Percentiles rank a stretch among this genome's conserved stretches.
phyloP scores from a whole-genome alignment of 2,329 filamentous ascomycete genomes.

The Bimuria novae-zelandiae region DNA sequence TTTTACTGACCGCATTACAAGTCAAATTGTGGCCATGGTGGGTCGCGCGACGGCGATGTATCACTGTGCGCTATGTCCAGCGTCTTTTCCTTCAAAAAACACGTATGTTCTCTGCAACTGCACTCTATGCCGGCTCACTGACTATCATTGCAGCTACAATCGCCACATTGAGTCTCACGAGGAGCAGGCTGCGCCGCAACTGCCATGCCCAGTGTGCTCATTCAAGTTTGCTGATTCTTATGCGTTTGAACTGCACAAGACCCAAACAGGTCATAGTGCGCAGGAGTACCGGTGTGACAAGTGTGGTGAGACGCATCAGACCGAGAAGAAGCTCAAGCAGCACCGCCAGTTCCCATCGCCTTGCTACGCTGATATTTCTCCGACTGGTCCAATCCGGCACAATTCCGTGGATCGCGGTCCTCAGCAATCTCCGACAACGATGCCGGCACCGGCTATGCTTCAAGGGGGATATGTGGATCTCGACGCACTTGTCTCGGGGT shows the following conservation, averaged over 20 bases:
- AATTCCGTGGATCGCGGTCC: background rate
- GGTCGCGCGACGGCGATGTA: background rate
- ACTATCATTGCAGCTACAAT: background rate
- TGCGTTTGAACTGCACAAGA: slow-evolving; percentile 27
- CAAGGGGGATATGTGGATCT: slow-evolving; percentile 13
- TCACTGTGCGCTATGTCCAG: background rate
- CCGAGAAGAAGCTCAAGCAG: background rate
- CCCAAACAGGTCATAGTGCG: slow-evolving; percentile 15
- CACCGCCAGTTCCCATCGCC: slow-evolving; percentile 15
- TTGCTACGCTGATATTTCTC: slow-evolving; percentile 12
- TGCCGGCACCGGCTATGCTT: background rate
- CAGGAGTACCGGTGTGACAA: slow-evolving; percentile 6
- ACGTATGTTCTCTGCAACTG: background rate
- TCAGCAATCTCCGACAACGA: too few relatives aligned
- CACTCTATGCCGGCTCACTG: background rate
- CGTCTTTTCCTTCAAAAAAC: background rate
- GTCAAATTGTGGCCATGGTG: background rate
- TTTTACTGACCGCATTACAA: background rate
- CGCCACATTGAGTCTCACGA: slow-evolving; percentile 20
- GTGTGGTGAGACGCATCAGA: slow-evolving; percentile 11
- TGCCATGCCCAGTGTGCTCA: slow-evolving; percentile 19
- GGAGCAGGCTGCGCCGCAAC: slow-evolving; percentile 4
- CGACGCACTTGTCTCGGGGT: slow-evolving; percentile 4
- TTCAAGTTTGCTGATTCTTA: slow-evolving; percentile 24
- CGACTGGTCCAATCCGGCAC: slow-evolving; percentile 8